A percentile compares a stretch with the other conserved stretches of the same genome.
These are phyloP conservation scores for Tylopilus sp. DNA, from an alignment of 768 basidiomycete genomes.

Conservation along the genomic window DNA sequence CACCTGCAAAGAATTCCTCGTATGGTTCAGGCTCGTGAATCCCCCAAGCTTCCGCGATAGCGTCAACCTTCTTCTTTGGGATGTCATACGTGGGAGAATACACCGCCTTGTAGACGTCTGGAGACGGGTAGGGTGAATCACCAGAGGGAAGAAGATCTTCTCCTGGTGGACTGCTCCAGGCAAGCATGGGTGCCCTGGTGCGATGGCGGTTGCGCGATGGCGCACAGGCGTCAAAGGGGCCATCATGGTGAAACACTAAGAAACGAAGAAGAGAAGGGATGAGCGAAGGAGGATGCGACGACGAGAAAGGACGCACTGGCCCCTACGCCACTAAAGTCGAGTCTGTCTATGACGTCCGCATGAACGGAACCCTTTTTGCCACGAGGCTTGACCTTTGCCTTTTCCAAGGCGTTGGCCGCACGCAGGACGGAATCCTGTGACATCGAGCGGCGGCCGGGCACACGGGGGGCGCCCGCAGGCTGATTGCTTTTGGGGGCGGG, in stretches of 20 bases:
- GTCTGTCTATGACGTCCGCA: slow-evolving; percentile 86
- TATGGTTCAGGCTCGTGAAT: slow-evolving; percentile 90
- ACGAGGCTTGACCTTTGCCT: slow-evolving; percentile 46
- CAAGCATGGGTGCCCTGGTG: slow-evolving; percentile 78
- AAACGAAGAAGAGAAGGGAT: not conserved
- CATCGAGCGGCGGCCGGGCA: slow-evolving; percentile 42
- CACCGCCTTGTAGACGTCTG: slow-evolving; percentile 36
- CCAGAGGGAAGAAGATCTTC: slow-evolving; percentile 41
- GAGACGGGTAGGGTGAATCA: slow-evolving; percentile 51
- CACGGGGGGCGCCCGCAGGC: slow-evolving; percentile 20
- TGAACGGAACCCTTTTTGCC: slow-evolving; percentile 74
- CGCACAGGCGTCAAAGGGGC: slow-evolving; percentile 89
- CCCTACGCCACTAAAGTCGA: slow-evolving; percentile 82
- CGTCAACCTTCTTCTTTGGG: slow-evolving; percentile 83
- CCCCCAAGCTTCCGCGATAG: slow-evolving; percentile 90
- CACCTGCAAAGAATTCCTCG: slow-evolving; percentile 86
- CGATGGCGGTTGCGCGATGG: slow-evolving; percentile 83
- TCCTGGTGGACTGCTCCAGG: slow-evolving; percentile 53
- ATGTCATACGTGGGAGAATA: slow-evolving; percentile 53
- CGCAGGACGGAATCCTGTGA: slow-evolving; percentile 48
- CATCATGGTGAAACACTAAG: slow-evolving; percentile 88
- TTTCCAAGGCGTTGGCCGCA: slow-evolving; percentile 40
- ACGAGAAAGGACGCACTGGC: slow-evolving; percentile 55
- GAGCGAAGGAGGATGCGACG: not conserved
- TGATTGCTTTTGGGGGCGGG: slow-evolving; percentile 18